Base-by-base conservation (phyloP, 768 basidiomycete species). In the Tricholoma saponaceum region DNA sequence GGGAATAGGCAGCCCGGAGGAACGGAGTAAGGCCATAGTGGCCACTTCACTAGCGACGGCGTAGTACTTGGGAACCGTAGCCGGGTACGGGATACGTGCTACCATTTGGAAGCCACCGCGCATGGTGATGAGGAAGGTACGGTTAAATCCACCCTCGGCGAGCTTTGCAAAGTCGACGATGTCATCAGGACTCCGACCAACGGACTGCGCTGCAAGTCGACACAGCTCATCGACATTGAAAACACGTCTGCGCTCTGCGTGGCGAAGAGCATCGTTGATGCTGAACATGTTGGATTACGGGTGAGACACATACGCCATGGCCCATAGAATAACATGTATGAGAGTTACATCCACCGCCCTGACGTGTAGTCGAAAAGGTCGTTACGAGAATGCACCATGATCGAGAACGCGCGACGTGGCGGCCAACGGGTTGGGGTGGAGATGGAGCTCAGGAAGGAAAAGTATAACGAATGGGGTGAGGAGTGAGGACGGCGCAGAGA, bases 11-110 rank as follows among this genome's bases (percentile, higher is more conserved):
- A 80, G 60, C 55, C 70, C 72, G 56, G 51, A 64, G 56, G 70
- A 67, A 62, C 76, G 74, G 32, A 75, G 70, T 18, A 73, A 77
- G 35, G 43, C 65, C 70, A 80, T 72, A 4, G 79, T 80, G 18
- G 78, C 78, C 23, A 75, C 78, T 59, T 80, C 79, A 60, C 78
- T 79, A 5, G 79, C 77, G 16, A 76, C 63, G 46, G 69, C 67
- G 64, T 61, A 72, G 69, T 62, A 70, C 59, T 73, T 74, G 58
- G 75, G 78, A 8, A 66, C 61, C 33, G 70, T 70, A 18, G 59
- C 54, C 5, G 73, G 74, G 61, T 74, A 76, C 39, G 79, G 79
- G 51, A 79, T 70, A 25, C 74, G 75, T 0, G 77, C 77, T 5
- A 80, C 66, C 64, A 79, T 67, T 57, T 71, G 64, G 58, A 71